A percentile compares a stretch with the other conserved stretches of the same genome.
These are phyloP conservation scores for Barnettozyma populi DNA, from an alignment of 805 yeast species.

Conservation along the genomic window DNA sequence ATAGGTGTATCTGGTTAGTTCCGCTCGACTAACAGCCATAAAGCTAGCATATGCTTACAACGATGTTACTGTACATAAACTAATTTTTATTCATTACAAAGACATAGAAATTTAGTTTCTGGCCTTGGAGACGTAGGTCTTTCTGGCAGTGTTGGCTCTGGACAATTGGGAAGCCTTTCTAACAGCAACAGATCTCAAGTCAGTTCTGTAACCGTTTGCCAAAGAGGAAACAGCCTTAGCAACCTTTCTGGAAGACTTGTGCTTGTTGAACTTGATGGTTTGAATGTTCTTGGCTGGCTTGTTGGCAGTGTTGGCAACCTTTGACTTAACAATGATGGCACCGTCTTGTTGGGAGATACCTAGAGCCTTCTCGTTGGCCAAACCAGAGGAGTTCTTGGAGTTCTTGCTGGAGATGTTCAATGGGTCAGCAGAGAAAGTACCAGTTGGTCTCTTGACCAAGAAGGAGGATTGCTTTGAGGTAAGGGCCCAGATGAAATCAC, in stretches of 20 bases:
- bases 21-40: too few species aligned
- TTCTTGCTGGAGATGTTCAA: constrained; percentile 41
- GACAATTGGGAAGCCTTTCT: constrained; percentile 41
- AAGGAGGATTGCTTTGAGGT: constrained; percentile 41
- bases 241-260: constrained; percentile 38
- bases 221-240: constrained; percentile 42
- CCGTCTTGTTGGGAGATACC: constrained; percentile 38
- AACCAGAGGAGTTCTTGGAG: constrained; percentile 43
- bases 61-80: constrained; percentile 9
- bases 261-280: constrained; percentile 34
- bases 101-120: constrained; percentile 16
- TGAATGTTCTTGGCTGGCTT: constrained; percentile 39
- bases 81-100: constrained; percentile 10
- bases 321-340: constrained; percentile 36
- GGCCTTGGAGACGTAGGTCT: constrained; percentile 27
- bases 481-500: constrained; percentile 48
- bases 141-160: constrained; percentile 33
- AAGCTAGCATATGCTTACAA: not conserved
- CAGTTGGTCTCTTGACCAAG: constrained; percentile 43
- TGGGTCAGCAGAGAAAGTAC: constrained; percentile 43
- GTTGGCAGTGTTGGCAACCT: constrained; percentile 40
- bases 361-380: constrained; percentile 44
- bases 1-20: too few species aligned
- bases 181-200: constrained; percentile 43
- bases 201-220: constrained; percentile 43